A percentile compares a stretch with the other conserved stretches of the same genome.
Evolutionary conservation across 495 filamentous ascomycete species (phyloP).

Genomic region (Penicillium silybi): DNA sequence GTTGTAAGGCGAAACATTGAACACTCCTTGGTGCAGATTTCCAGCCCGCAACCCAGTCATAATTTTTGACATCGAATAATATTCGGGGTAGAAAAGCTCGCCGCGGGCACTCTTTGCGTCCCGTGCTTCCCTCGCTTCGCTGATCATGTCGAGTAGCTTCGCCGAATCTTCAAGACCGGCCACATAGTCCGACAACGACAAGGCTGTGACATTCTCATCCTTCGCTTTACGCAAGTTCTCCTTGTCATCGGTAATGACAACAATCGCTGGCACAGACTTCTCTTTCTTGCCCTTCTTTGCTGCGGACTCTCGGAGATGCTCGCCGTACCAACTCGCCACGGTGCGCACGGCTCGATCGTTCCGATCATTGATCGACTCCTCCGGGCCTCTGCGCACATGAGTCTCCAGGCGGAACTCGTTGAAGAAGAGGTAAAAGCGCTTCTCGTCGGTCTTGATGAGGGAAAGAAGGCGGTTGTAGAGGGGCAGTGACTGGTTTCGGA

Average conservation of each 20-base stretch:
- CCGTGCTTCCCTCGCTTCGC: constrained; percentile 63
- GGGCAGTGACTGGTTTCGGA: constrained; percentile 87
- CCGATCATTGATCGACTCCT: constrained; percentile 92
- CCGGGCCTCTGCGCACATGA: constrained; percentile 65
- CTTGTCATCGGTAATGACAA: constrained; percentile 91
- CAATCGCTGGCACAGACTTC: constrained; percentile 66
- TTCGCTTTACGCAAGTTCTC: constrained; percentile 82
- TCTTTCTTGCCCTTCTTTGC: constrained; percentile 51
- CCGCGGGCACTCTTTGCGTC: constrained; percentile 54
- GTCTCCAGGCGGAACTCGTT: constrained; percentile 97
- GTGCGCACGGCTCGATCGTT: constrained; percentile 89
- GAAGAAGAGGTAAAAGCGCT: constrained; percentile 97
- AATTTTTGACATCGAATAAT: constrained; percentile 87
- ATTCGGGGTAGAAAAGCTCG: constrained; percentile 78
- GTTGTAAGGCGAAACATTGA: constrained; percentile 96
- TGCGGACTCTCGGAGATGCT: constrained; percentile 62
- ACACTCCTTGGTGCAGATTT: constrained; percentile 86
- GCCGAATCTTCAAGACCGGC: constrained; percentile 77
- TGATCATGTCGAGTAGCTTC: constrained; percentile 91
- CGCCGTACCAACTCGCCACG: constrained; percentile 83
- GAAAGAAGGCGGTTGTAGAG: constrained; percentile 90
- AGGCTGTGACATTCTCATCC: constrained; percentile 62
- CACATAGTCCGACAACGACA: constrained; percentile 74
- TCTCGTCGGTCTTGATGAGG: constrained; percentile 89
- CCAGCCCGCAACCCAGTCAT: constrained; percentile 86